A percentile compares a stretch with the other conserved stretches of the same genome.
Evolutionary conservation across 768 basidiomycete genomes (phyloP).

Genomic region (Russula dissimulans): DNA sequence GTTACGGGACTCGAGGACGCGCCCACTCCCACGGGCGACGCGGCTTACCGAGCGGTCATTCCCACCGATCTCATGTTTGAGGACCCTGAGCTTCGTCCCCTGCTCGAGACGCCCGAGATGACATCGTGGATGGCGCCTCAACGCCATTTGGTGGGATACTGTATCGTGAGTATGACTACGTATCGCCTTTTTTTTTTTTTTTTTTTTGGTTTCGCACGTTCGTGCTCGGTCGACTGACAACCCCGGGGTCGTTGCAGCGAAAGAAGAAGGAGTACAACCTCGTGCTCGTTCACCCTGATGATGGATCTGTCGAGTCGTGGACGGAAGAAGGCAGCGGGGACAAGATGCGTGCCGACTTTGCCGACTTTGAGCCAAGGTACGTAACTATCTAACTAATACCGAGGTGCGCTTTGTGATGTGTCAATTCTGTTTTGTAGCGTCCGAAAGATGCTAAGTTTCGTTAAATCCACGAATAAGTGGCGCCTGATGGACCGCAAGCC

Average conservation of each 20-base stretch:
- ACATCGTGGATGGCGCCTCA: constrained; percentile 52
- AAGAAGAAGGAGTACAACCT: constrained; percentile 31
- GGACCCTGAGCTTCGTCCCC: constrained; percentile 41
- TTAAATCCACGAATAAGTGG: constrained; percentile 34
- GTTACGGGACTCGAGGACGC: constrained; percentile 40
- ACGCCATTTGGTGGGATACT: constrained; percentile 38
- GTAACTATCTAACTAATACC: background rate
- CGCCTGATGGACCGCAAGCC: constrained; percentile 35
- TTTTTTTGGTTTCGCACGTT: background rate
- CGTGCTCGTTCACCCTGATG: constrained; percentile 31
- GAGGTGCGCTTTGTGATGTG: too few species aligned
- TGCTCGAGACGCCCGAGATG: constrained; percentile 46
- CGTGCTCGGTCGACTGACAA: too few species aligned
- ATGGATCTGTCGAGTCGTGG: constrained; percentile 36
- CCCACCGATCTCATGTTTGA: constrained; percentile 35
- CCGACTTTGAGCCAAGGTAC: constrained; percentile 34
- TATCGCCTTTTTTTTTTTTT: background rate
- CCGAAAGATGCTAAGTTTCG: constrained; percentile 30
- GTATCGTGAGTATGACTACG: constrained; percentile 29
- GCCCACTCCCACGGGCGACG: constrained; percentile 47
- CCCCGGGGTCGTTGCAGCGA: constrained; percentile 19
- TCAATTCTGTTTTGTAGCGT: constrained; percentile 19
- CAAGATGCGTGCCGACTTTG: constrained; percentile 35
- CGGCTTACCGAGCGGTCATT: constrained; percentile 50
- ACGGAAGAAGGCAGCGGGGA: constrained; percentile 35